Percentiles rank a stretch among this genome's conserved stretches.
phyloP scores from a whole-genome alignment of 2,329 filamentous ascomycete genomes.

The Teratosphaeria zuluensis region DNA sequence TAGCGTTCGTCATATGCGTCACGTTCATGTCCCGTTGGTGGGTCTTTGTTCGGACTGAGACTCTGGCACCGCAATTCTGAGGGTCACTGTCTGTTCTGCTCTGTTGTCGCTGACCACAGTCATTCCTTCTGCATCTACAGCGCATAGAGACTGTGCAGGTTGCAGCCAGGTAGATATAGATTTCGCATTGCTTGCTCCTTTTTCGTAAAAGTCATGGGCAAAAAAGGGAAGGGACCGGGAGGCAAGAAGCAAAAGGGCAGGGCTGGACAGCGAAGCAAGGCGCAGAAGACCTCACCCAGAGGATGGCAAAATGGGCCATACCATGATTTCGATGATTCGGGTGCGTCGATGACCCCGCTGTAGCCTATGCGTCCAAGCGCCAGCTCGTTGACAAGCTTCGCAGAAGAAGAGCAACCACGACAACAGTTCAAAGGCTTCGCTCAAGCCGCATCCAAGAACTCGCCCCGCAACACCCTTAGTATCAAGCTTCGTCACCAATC shows the following conservation, averaged over 20 bases:
- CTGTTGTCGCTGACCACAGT: neutral
- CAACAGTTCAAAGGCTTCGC: conserved; percentile 22
- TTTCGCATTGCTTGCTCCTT: neutral
- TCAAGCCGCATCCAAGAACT: conserved; percentile 7
- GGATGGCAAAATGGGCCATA: neutral
- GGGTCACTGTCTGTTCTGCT: neutral
- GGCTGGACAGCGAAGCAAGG: conserved; percentile 9
- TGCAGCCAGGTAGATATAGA: neutral
- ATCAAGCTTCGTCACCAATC: conserved; percentile 45
- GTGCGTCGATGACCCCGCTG: neutral
- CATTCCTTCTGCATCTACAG: neutral
- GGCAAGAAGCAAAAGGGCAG: conserved; percentile 7
- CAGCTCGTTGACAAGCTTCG: neutral
- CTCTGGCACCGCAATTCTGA: neutral
- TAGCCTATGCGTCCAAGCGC: neutral
- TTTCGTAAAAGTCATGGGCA: conserved; percentile 7
- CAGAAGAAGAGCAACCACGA: conserved; percentile 4
- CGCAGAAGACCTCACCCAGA: conserved; percentile 1
- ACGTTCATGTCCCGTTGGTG: neutral
- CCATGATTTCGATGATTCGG: neutral
- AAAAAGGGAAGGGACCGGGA: conserved; percentile 10
- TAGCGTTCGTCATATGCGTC: neutral
- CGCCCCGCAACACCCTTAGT: conserved; percentile 33
- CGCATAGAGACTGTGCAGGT: neutral
- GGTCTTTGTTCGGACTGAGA: conserved; percentile 1